Conservation (phyloP, 169 alveolate species). For the Plasmodium yoelii region DNA sequence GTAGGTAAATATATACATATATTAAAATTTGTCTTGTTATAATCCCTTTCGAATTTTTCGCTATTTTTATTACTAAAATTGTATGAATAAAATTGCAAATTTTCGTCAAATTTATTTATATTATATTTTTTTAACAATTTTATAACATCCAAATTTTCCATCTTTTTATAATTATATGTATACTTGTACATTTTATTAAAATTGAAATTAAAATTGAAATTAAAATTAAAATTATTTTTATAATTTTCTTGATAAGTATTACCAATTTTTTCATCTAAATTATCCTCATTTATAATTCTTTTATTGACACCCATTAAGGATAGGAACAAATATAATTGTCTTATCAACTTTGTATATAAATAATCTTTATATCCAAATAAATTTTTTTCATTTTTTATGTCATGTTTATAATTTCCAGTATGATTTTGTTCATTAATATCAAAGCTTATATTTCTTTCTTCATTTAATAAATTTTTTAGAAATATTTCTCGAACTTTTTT, state of each 20-base stretch:
- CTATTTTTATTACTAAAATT: background rate
- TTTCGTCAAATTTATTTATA: conserved; percentile 1
- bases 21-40: conserved; percentile 25
- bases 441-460: background rate
- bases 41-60: background rate
- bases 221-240: conserved; percentile 7
- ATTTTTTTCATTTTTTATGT: background rate
- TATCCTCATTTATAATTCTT: background rate
- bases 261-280: too few species aligned
- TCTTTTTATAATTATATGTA: conserved; percentile 23
- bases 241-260: too few species aligned
- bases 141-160: background rate
- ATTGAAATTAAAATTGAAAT: conserved; percentile 6
- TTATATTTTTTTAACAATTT: conserved; percentile 5
- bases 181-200: conserved; percentile 32
- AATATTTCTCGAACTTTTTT: conserved; percentile 34
- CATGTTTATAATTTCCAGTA: background rate
- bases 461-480: conserved; percentile 6
- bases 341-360: conserved; percentile 34
- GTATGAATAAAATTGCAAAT: conserved; percentile 11
- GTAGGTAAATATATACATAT: conserved; percentile 70
- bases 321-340: conserved; percentile 27
- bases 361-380: conserved; percentile 13
- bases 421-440: background rate
- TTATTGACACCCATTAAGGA: conserved; percentile 18